phyloP scores from a whole-genome alignment of 805 yeast species.

The Limtongia smithiae region DNA sequence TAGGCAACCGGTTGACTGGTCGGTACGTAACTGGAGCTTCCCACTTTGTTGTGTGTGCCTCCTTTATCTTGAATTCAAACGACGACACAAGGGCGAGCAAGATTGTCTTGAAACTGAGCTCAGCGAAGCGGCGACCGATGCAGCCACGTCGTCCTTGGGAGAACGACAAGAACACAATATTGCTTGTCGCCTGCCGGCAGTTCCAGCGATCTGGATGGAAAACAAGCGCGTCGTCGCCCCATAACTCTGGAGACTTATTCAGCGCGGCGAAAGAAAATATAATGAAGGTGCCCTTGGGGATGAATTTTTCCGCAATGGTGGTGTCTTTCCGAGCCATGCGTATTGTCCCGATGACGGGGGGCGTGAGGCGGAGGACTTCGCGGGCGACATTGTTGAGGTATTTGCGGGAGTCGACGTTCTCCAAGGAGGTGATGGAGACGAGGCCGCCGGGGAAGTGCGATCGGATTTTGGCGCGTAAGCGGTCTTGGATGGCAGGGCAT shows the following conservation, averaged over 20 bases:
- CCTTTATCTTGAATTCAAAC: neutral
- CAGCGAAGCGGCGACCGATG: slow-evolving; percentile 11
- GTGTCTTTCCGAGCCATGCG: slow-evolving; percentile 6
- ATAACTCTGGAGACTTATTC: neutral
- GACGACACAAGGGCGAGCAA: slow-evolving; percentile 2
- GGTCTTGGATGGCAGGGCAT: no score
- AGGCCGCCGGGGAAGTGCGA: no score
- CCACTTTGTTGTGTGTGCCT: no score
- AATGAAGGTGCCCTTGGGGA: slow-evolving; percentile 9
- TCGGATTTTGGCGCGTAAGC: no score
- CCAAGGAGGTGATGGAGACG: no score
- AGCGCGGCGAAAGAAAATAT: neutral
- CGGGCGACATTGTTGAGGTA: slow-evolving; percentile 8
- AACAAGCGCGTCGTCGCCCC: slow-evolving; percentile 4
- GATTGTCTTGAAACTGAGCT: neutral
- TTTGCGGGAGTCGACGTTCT: no score
- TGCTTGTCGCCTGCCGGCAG: slow-evolving; percentile 3
- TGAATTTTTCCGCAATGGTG: neutral
- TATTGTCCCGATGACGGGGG: slow-evolving; percentile 6
- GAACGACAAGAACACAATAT: slow-evolving; percentile 4
- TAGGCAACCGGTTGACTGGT: neutral
- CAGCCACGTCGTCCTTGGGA: slow-evolving; percentile 1
- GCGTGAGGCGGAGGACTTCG: slow-evolving; percentile 5
- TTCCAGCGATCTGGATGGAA: slow-evolving; percentile 13
- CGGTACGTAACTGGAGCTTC: neutral